Evolutionary conservation across 2,329 filamentous ascomycete species (phyloP).

Genomic region (Incumbomyces lentus): DNA sequence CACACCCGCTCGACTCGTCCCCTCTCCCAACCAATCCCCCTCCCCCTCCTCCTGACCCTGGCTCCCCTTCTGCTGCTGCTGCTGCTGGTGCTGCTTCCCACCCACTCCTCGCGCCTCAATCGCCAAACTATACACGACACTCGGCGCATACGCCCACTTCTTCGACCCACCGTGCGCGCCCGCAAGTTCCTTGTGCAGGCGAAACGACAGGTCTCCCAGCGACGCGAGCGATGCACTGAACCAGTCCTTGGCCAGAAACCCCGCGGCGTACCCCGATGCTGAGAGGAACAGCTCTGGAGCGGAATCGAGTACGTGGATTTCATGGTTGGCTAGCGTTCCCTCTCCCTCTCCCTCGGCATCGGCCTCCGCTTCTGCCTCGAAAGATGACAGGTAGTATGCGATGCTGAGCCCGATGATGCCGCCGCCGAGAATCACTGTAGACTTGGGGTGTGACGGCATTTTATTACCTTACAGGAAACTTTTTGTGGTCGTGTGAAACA

Average conservation of each 20-base stretch:
- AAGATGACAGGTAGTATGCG: conserved; percentile 58
- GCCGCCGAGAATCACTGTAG: conserved; percentile 57
- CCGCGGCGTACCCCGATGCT: conserved; percentile 63
- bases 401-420: conserved; percentile 62
- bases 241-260: conserved; percentile 67
- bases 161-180: conserved; percentile 46
- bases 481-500: no score
- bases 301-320: conserved; percentile 50
- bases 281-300: conserved; percentile 56
- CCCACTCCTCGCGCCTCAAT: conserved; percentile 25
- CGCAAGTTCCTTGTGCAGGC: conserved; percentile 56
- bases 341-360: no score
- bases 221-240: conserved; percentile 47
- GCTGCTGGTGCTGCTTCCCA: conserved; percentile 38
- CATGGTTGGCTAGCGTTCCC: conserved; percentile 30
- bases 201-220: conserved; percentile 58
- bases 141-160: conserved; percentile 50
- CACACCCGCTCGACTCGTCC: conserved; percentile 48
- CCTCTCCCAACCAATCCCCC: no score
- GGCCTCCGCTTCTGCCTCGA: conserved; percentile 26
- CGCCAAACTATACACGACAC: conserved; percentile 49
- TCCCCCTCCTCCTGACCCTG: no score
- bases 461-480: no score
- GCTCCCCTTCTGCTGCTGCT: conserved; percentile 57
- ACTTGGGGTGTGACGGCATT: no score